A percentile compares a stretch with the other conserved stretches of the same genome.
Conservation (phyloP, 768 basidiomycete species). For the Mycena rebaudengoi region DNA sequence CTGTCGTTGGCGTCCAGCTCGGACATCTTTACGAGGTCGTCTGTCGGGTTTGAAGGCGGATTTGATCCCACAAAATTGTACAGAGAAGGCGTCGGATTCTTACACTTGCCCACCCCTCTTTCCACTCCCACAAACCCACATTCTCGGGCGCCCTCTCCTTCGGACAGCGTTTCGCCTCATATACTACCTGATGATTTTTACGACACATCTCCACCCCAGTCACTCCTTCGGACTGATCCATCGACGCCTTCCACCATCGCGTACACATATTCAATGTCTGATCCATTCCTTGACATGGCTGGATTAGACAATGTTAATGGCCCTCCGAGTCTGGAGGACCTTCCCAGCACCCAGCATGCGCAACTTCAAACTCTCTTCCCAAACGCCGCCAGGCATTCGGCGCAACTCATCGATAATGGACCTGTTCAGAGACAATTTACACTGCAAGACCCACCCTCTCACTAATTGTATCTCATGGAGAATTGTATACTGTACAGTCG, state of each 20-base stretch:
- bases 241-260: neutral
- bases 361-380: neutral
- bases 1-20: slow-evolving; percentile 66
- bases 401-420: neutral
- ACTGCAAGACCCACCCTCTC: neutral
- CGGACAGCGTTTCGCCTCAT: neutral
- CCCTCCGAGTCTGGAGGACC: neutral
- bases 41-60: slow-evolving; percentile 5
- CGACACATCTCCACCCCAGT: neutral
- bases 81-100: neutral
- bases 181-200: neutral
- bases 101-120: neutral
- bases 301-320: neutral
- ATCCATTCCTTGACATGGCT: neutral
- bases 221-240: neutral
- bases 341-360: too few relatives aligned
- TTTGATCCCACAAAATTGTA: neutral
- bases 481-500: too few relatives aligned
- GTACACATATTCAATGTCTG: neutral
- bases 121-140: neutral
- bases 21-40: slow-evolving; percentile 40
- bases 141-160: neutral
- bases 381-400: neutral
- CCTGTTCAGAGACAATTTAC: neutral
- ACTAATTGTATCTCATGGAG: too few relatives aligned